Evolutionary conservation across 768 basidiomycete genomes (phyloP), one percentile per base, ranked within the genome.

Genomic region (Boletus rufocinnamomeus): DNA sequence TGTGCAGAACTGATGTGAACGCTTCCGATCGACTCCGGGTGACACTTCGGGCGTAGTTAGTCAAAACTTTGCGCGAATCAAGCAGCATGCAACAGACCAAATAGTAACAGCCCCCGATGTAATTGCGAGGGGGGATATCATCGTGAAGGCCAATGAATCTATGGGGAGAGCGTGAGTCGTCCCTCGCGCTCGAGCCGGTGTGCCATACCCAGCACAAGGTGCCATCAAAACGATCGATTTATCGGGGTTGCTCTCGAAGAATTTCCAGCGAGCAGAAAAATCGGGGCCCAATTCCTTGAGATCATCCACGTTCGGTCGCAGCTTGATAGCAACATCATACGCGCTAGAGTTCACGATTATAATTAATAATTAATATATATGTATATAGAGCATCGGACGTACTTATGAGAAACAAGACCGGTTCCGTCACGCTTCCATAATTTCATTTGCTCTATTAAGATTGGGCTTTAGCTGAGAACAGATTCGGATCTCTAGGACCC

Each of bases 401-500:
- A 86, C 86, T 85, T 87, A 63, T 82, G 79, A 2, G 83, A 75
- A 59, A 87, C 71, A 48, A 82, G 62, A 13, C 83, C 84, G n/a
- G 67, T 74, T 4, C 80, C 84, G 3, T 73, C 66, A 46, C 68
- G 66, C n/a, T 61, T 59, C 70, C 74, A 80, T 44, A 74, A 66
- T 11, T 57, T 66, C 34, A 58, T 63, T 66, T 74, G 72, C 52
- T 72, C 77, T 78, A 30, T 48, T 14, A 27, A 19, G 13, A 14
- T 3, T 25, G 28, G 30, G 17, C 10, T 58, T 66, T 37, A 56
- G 53, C 51, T 56, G 60, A 52, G 61, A 62, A 38, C 50, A 43
- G 34, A 56, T 21, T 64, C n/a, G 21, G 43, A 25, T 27, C 2
- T 14, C 25, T 10, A 27, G 25, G 27, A 46, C 9, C 2, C 10